phyloP scores from a whole-genome alignment of 495 filamentous ascomycete species.

The Cercophora sp. region DNA sequence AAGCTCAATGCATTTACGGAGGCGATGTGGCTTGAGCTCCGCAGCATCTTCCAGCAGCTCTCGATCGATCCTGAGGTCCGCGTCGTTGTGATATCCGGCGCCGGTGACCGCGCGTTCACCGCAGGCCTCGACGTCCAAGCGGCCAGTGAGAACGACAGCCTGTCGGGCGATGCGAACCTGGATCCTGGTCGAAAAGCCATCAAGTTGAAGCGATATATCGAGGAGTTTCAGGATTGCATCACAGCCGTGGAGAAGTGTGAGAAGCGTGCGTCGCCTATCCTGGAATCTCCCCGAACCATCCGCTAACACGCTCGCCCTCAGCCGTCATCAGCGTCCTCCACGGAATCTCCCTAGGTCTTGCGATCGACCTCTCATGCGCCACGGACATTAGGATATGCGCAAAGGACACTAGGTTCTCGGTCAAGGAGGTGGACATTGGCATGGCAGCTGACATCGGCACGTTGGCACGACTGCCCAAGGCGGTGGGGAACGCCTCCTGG shows the following conservation, averaged over 20 bases:
- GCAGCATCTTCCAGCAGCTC: conserved; percentile 66
- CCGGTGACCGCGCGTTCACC: conserved; percentile 81
- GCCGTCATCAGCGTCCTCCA: conserved; percentile 83
- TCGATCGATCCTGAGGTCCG: conserved; percentile 70
- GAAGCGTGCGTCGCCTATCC: conserved; percentile 57
- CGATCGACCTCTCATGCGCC: conserved; percentile 74
- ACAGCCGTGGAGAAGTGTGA: conserved; percentile 75
- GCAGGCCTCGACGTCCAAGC: conserved; percentile 77
- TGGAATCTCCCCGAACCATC: background rate
- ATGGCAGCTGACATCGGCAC: conserved; percentile 93
- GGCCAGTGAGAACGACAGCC: conserved; percentile 41
- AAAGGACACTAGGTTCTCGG: conserved; percentile 59
- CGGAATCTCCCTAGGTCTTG: conserved; percentile 75
- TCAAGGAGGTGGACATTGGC: conserved; percentile 96
- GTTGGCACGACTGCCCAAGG: conserved; percentile 76
- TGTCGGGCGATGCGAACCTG: conserved; percentile 24
- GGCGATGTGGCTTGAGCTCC: conserved; percentile 86
- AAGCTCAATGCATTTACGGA: conserved; percentile 91
- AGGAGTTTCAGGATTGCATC: conserved; percentile 75
- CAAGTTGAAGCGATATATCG: conserved; percentile 60
- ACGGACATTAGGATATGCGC: conserved; percentile 77
- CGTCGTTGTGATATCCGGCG: conserved; percentile 75
- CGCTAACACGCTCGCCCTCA: conserved; percentile 22
- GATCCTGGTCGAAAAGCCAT: conserved; percentile 69
- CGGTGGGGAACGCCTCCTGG: conserved; percentile 74